Evolutionary conservation across 2,329 filamentous ascomycete species (phyloP).

Genomic region (Nigrograna mackinnonii): DNA sequence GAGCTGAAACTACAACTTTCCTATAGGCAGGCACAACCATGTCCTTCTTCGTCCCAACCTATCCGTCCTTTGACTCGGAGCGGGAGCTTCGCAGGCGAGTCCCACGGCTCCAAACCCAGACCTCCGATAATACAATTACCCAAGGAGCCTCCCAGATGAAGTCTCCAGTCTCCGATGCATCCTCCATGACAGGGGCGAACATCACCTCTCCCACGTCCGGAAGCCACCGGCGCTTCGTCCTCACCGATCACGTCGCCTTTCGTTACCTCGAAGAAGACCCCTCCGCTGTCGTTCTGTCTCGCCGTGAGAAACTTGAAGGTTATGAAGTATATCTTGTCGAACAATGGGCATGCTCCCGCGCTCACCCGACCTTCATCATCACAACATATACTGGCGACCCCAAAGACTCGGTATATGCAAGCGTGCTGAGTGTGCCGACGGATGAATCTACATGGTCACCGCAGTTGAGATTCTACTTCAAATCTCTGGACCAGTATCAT

Average conservation of each 20-base stretch:
- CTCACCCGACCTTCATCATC: constrained; percentile 88
- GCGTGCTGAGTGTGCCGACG: constrained; percentile 78
- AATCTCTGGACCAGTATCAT: constrained; percentile 82
- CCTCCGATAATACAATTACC: constrained; percentile 19
- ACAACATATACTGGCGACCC: constrained; percentile 90
- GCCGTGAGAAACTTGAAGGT: constrained; percentile 70
- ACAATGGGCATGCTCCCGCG: constrained; percentile 94
- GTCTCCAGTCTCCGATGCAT: constrained; percentile 13
- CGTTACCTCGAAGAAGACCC: constrained; percentile 81
- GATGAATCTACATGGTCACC: constrained; percentile 82
- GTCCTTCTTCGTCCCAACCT: no score
- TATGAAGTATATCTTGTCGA: constrained; percentile 96
- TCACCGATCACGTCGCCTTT: constrained; percentile 69
- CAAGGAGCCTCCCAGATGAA: constrained; percentile 6
- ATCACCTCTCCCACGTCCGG: constrained; percentile 22
- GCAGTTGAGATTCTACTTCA: constrained; percentile 80
- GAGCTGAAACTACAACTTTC: no score
- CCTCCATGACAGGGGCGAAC: constrained; percentile 13
- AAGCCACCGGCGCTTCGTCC: constrained; percentile 62
- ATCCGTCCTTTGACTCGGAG: constrained; percentile 20
- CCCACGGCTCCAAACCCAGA: constrained; percentile 24
- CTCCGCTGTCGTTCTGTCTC: constrained; percentile 73
- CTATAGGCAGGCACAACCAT: no score
- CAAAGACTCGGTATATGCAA: constrained; percentile 75
- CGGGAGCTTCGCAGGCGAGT: constrained; percentile 30